These are phyloP conservation scores for Pleurotus eryngii DNA, from an alignment of 768 basidiomycete species.

Conservation along the genomic window DNA sequence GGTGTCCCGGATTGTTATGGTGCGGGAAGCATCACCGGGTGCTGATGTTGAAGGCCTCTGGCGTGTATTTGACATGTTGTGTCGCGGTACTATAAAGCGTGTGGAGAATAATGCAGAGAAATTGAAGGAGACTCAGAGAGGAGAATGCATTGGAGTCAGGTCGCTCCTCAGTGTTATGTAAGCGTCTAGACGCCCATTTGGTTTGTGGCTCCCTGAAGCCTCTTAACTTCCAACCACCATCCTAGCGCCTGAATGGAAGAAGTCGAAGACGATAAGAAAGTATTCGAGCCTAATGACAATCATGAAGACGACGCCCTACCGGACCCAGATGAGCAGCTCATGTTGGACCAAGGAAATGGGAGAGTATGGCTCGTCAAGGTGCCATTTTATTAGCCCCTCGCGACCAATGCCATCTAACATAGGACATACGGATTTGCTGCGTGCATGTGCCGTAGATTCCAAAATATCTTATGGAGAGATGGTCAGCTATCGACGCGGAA, in stretches of 20 bases:
- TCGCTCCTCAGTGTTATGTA: too few species aligned
- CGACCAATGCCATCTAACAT: background rate
- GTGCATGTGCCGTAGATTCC: constrained; percentile 56
- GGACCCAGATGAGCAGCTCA: constrained; percentile 80
- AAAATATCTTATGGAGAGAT: constrained; percentile 80
- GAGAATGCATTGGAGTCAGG: too few species aligned
- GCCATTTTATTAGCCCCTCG: constrained; percentile 15
- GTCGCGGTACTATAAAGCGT: too few species aligned
- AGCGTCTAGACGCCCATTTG: too few species aligned
- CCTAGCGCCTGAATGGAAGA: constrained; percentile 7
- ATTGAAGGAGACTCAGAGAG: too few species aligned
- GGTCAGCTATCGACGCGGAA: constrained; percentile 72
- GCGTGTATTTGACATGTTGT: constrained; percentile 15
- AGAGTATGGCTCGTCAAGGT: constrained; percentile 88
- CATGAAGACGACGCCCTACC: constrained; percentile 65
- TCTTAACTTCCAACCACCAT: too few species aligned
- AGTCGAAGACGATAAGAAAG: constrained; percentile 68
- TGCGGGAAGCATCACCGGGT: constrained; percentile 52
- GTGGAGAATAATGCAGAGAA: too few species aligned
- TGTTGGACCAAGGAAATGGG: constrained; percentile 71
- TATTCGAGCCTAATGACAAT: constrained; percentile 52
- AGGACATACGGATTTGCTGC: too few species aligned
- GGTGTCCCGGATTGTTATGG: constrained; percentile 42
- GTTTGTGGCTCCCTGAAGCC: too few species aligned
- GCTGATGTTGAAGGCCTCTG: constrained; percentile 34